A percentile compares a stretch with the other conserved stretches of the same genome.
Evolutionary conservation across 2,329 filamentous ascomycete genomes (phyloP).

Genomic region (Tolypocladium tropicale): DNA sequence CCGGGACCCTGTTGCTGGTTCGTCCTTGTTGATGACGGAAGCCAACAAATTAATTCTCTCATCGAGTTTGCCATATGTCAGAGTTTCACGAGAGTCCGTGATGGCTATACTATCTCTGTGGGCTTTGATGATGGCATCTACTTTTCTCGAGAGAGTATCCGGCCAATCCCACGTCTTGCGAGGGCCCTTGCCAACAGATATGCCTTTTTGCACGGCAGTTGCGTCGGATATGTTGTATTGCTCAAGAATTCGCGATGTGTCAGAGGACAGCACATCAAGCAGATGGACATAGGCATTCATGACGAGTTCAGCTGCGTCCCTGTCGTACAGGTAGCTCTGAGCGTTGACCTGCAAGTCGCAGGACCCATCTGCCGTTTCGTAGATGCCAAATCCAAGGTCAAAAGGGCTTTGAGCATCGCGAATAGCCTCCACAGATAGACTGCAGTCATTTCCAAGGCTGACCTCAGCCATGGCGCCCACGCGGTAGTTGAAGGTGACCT

Average conservation of each 20-base stretch:
- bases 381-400: slow-evolving; percentile 8
- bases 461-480: slow-evolving; percentile 17
- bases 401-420: slow-evolving; percentile 11
- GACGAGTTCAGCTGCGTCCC: slow-evolving; percentile 1
- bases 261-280: slow-evolving; percentile 1
- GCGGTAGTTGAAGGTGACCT: slow-evolving; percentile 36
- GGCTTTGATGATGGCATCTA: not conserved
- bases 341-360: slow-evolving; percentile 3
- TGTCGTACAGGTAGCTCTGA: slow-evolving; percentile 2
- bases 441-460: slow-evolving; percentile 9
- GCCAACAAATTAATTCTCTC: not conserved
- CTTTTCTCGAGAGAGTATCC: not conserved
- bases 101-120: not conserved
- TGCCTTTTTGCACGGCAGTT: not conserved
- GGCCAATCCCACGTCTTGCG: not conserved
- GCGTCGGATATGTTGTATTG: not conserved
- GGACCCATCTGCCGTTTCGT: slow-evolving; percentile 3
- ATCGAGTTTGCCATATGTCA: not conserved
- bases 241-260: not conserved
- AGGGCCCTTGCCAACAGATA: not conserved
- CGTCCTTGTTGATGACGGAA: not conserved
- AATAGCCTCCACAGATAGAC: slow-evolving; percentile 8
- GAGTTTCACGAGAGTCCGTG: not conserved
- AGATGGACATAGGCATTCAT: slow-evolving; percentile 4
- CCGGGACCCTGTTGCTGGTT: slow-evolving; percentile 12